phyloP scores from a whole-genome alignment of 805 yeast genomes.

The Nakazawaea anatomiae region DNA sequence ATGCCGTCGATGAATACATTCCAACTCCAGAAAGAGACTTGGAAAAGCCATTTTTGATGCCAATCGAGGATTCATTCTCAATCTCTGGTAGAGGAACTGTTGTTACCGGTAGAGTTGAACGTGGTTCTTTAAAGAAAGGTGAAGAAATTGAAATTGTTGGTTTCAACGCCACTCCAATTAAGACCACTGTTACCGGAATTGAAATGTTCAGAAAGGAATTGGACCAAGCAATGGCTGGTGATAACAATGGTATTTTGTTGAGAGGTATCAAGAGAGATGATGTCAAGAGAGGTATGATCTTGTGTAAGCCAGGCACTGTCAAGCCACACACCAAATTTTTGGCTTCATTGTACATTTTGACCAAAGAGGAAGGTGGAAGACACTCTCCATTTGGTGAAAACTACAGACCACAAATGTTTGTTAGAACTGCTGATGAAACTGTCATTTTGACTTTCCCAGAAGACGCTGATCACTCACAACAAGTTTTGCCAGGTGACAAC shows the following conservation, averaged over 20 bases:
- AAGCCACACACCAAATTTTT: slow-evolving; percentile 91
- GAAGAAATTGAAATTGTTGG: slow-evolving; percentile 98
- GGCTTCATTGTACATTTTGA: slow-evolving; percentile 86
- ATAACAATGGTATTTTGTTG: slow-evolving; percentile 94
- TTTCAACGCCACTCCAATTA: slow-evolving; percentile 75
- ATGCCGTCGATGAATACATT: slow-evolving; percentile 88
- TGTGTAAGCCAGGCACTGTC: slow-evolving; percentile 88
- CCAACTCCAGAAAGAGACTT: slow-evolving; percentile 97
- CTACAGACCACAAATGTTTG: slow-evolving; percentile 97
- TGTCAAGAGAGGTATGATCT: slow-evolving; percentile 94
- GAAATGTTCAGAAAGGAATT: slow-evolving; percentile 99
- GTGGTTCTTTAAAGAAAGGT: slow-evolving; percentile 96
- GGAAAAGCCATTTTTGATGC: slow-evolving; percentile 94
- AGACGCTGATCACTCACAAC: slow-evolving; percentile 78
- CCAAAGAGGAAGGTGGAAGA: slow-evolving; percentile 99
- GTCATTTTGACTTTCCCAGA: slow-evolving; percentile 86
- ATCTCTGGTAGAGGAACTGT: slow-evolving; percentile 99
- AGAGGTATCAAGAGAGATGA: slow-evolving; percentile 99
- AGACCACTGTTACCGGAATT: slow-evolving; percentile 95
- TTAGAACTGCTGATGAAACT: slow-evolving; percentile 95
- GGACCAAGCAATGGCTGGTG: slow-evolving; percentile 98
- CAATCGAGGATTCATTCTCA: slow-evolving; percentile 95
- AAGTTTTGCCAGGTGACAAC: slow-evolving; percentile 98
- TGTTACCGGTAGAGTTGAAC: slow-evolving; percentile 97
- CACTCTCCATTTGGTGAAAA: slow-evolving; percentile 95